Conservation (phyloP, 352 stramenopile species). For the Phytophthora cryptogea region DNA sequence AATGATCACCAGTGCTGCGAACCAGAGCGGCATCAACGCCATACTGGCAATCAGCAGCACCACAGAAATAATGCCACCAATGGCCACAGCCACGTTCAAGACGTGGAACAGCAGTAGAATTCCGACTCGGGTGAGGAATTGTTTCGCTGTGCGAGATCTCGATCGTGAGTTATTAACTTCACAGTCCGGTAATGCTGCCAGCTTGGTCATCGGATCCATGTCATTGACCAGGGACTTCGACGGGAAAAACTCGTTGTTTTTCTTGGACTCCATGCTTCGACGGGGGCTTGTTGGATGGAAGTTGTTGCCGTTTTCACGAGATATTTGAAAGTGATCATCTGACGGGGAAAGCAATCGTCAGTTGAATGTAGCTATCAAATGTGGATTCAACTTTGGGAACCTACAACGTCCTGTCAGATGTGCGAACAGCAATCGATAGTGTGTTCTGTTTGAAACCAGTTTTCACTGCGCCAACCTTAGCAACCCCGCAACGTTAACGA, state of each 20-base stretch:
- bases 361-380: background rate
- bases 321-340: conserved; percentile 2
- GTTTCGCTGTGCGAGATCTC: conserved; percentile 5
- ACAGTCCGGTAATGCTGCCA: background rate
- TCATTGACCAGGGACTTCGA: no score
- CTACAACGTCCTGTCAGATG: background rate
- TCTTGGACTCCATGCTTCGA: background rate
- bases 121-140: conserved; percentile 4
- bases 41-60: conserved; percentile 15
- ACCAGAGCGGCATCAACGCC: conserved; percentile 14
- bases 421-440: no score
- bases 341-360: background rate
- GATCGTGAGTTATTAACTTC: background rate
- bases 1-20: conserved; percentile 5
- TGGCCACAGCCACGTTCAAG: conserved; percentile 12
- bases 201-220: conserved; percentile 8
- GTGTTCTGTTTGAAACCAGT: no score
- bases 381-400: no score
- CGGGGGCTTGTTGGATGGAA: background rate
- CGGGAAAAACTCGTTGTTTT: no score
- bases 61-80: conserved; percentile 12
- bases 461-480: background rate
- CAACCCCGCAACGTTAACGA: background rate
- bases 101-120: conserved; percentile 21
- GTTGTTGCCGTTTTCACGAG: background rate